These are phyloP conservation scores for Penicillium taxi DNA, from an alignment of 495 filamentous ascomycete genomes.

Conservation along the genomic window DNA sequence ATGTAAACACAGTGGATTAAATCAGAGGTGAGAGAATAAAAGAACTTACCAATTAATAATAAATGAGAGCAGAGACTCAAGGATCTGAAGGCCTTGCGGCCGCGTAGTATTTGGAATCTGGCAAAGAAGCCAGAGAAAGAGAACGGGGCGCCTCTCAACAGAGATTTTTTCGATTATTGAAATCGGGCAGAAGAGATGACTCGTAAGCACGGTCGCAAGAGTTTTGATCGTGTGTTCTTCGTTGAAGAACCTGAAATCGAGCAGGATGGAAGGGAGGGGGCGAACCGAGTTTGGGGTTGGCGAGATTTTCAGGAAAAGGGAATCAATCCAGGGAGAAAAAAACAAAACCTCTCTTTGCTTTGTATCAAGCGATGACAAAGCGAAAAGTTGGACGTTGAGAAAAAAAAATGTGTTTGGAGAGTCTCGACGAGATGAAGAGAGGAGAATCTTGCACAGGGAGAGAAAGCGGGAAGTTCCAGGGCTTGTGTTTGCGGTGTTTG, in stretches of 20 bases:
- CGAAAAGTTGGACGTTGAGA: conserved; percentile 1
- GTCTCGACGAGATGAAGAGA: conserved; percentile 13
- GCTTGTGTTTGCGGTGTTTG: conserved; percentile 27
- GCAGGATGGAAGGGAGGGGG: conserved; percentile 17
- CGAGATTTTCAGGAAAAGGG: conserved; percentile 14
- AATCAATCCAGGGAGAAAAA: conserved; percentile 14
- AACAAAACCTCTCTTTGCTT: background rate
- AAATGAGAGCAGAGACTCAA: conserved; percentile 20
- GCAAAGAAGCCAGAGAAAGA: conserved; percentile 21
- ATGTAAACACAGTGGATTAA: too few relatives aligned
- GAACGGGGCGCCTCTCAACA: conserved; percentile 9
- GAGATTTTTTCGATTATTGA: background rate
- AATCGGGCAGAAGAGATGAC: background rate
- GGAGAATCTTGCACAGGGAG: conserved; percentile 22
- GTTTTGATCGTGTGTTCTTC: conserved; percentile 4
- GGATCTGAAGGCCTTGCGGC: conserved; percentile 19
- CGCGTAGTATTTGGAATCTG: conserved; percentile 19
- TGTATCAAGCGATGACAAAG: conserved; percentile 6
- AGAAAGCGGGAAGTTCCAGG: conserved; percentile 21
- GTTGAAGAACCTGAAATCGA: conserved; percentile 10
- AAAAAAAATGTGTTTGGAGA: too few relatives aligned
- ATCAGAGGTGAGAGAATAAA: conserved; percentile 6
- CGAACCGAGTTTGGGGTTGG: conserved; percentile 7
- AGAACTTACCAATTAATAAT: conserved; percentile 19
- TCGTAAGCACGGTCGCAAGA: conserved; percentile 1